Percentiles rank a stretch among this genome's conserved stretches.
phyloP scores from a whole-genome alignment of 768 basidiomycete species.

The Xanthoconium stramineum region DNA sequence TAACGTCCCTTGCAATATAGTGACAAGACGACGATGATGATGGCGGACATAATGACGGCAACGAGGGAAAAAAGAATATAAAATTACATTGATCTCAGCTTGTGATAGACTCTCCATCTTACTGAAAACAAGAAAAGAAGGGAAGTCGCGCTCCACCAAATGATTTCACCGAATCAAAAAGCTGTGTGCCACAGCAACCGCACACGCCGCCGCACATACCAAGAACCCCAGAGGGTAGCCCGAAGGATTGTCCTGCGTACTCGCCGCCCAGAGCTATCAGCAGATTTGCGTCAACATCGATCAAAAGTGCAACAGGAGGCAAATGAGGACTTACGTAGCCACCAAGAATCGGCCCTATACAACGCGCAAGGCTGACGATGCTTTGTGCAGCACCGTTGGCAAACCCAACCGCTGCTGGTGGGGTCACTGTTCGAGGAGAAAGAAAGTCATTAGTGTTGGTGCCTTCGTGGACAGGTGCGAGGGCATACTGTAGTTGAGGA shows the following conservation, averaged over 20 bases:
- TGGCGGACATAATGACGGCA: too few species aligned
- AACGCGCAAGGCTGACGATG: conserved; percentile 89
- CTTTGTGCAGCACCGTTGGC: conserved; percentile 97
- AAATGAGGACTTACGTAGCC: conserved; percentile 56
- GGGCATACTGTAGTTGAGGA: conserved; percentile 75
- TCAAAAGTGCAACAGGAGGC: not conserved
- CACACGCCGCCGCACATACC: conserved; percentile 59
- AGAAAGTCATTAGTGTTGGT: not conserved
- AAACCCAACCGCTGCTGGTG: conserved; percentile 81
- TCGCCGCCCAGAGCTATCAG: conserved; percentile 66
- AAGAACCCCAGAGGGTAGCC: conserved; percentile 78
- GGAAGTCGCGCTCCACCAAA: conserved; percentile 18
- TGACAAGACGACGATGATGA: too few species aligned
- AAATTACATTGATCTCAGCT: too few species aligned
- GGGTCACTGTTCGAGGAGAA: conserved; percentile 62
- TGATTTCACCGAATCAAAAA: conserved; percentile 70
- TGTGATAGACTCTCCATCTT: too few species aligned
- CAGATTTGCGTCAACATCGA: not conserved
- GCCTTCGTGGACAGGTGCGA: not conserved
- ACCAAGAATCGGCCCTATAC: conserved; percentile 82
- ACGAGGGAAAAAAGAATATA: too few species aligned
- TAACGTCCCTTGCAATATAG: too few species aligned
- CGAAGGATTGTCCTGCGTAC: conserved; percentile 62
- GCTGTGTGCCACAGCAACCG: conserved; percentile 62
- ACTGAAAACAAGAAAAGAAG: not conserved